A percentile compares a stretch with the other conserved stretches of the same genome.
Evolutionary conservation across 148 eudicot genomes (phyloP).

Genomic region (Vaccinium vitisidaea): DNA sequence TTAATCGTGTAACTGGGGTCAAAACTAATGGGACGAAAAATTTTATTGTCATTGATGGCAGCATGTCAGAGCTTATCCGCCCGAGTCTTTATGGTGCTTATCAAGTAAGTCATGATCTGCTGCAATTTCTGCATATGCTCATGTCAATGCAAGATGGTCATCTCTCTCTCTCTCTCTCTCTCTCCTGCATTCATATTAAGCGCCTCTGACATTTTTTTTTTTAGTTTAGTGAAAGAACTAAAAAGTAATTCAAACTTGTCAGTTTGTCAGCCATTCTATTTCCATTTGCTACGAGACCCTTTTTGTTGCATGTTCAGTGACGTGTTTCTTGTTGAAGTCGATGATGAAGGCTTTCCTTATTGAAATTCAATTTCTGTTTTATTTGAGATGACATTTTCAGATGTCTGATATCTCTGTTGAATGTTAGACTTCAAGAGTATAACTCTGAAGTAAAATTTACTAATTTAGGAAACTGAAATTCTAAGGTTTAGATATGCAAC

Average conservation of each 20-base stretch:
- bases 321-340: not conserved
- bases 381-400: not conserved
- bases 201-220: not conserved
- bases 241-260: not conserved
- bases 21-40: slow-evolving; percentile 93
- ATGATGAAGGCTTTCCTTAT: not conserved
- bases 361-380: not conserved
- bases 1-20: slow-evolving; percentile 91
- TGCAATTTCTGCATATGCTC: not conserved
- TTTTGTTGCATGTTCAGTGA: not conserved
- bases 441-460: not conserved
- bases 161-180: no score
- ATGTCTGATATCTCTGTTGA: not conserved
- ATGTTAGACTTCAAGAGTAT: not conserved
- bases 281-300: not conserved
- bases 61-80: slow-evolving; percentile 42
- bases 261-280: not conserved
- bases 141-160: not conserved
- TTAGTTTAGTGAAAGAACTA: not conserved
- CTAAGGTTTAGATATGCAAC: not conserved
- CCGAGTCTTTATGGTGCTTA: slow-evolving; percentile 90
- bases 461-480: not conserved
- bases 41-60: slow-evolving; percentile 90
- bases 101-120: slow-evolving; percentile 47
- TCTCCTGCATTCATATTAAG: no score